These are phyloP conservation scores for Wickerhamiella pararugosa DNA, from an alignment of 1,139 yeast genomes.

Conservation along the genomic window DNA sequence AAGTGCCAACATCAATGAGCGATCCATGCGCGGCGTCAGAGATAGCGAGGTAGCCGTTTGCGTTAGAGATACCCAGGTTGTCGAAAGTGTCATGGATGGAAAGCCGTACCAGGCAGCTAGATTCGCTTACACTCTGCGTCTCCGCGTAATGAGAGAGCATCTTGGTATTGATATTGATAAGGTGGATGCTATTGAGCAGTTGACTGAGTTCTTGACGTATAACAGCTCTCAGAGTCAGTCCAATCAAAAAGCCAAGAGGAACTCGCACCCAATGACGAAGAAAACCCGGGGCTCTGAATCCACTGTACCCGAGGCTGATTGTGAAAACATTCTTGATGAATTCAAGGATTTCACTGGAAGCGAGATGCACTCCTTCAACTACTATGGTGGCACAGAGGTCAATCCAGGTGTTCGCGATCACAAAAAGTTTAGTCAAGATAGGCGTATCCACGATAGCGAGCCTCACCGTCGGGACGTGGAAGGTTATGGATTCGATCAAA, in stretches of 20 bases:
- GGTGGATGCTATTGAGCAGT: slow-evolving; percentile 66
- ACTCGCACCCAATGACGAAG: no score
- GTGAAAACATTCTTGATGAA: no score
- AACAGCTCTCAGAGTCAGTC: no score
- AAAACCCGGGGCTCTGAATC: not conserved
- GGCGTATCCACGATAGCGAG: slow-evolving; percentile 55
- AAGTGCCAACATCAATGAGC: slow-evolving; percentile 88
- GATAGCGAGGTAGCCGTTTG: slow-evolving; percentile 91
- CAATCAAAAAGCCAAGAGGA: no score
- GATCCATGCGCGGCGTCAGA: slow-evolving; percentile 85
- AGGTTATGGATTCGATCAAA: slow-evolving; percentile 53
- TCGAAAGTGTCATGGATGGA: slow-evolving; percentile 70
- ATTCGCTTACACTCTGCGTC: slow-evolving; percentile 79
- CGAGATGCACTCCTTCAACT: slow-evolving; percentile 39
- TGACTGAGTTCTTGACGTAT: slow-evolving; percentile 6
- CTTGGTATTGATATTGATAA: slow-evolving; percentile 85
- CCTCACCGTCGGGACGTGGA: slow-evolving; percentile 56
- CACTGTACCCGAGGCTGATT: not conserved
- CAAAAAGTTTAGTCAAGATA: slow-evolving; percentile 66
- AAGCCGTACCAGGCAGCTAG: slow-evolving; percentile 65
- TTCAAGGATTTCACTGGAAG: not conserved
- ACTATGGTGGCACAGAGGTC: slow-evolving; percentile 67
- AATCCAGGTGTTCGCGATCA: slow-evolving; percentile 73
- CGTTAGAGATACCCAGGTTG: slow-evolving; percentile 66
- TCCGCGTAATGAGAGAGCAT: slow-evolving; percentile 93